These are phyloP conservation scores for Populus hybrid DNA, from an alignment of 441 rosid species.

Conservation along the genomic window DNA sequence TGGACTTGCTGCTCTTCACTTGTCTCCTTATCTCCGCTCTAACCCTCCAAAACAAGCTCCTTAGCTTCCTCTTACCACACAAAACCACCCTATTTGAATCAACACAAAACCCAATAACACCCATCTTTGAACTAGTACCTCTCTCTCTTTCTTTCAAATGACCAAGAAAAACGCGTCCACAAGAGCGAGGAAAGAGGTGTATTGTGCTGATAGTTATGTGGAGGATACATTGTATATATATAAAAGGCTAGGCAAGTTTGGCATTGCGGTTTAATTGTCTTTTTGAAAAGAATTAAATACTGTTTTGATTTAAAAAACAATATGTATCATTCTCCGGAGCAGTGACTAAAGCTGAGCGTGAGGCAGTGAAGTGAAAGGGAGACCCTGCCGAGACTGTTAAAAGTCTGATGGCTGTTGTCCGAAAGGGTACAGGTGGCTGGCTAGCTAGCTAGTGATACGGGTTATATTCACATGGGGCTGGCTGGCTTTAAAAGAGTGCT, in stretches of 20 bases:
- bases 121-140: conserved; percentile 20
- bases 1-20: conserved; percentile 24
- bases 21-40: conserved; percentile 43
- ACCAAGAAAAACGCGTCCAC: not conserved
- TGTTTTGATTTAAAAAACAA: not conserved
- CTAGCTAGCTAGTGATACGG: not conserved
- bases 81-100: conserved; percentile 30
- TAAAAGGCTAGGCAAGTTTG: not conserved
- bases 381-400: not conserved
- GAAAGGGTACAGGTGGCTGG: too few species aligned
- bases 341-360: not conserved
- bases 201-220: not conserved
- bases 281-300: too few species aligned
- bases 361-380: not conserved
- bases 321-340: not conserved
- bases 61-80: conserved; percentile 41
- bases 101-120: conserved; percentile 27
- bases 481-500: not conserved
- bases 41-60: conserved; percentile 51
- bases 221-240: not conserved
- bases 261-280: too few species aligned
- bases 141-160: not conserved
- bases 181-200: not conserved
- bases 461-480: not conserved
- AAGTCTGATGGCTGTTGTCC: not conserved